Evolutionary conservation across 1,284 basidiomycete genomes (phyloP), one percentile per base, ranked within the genome.

Genomic region (Ceratobasidium sp.): DNA sequence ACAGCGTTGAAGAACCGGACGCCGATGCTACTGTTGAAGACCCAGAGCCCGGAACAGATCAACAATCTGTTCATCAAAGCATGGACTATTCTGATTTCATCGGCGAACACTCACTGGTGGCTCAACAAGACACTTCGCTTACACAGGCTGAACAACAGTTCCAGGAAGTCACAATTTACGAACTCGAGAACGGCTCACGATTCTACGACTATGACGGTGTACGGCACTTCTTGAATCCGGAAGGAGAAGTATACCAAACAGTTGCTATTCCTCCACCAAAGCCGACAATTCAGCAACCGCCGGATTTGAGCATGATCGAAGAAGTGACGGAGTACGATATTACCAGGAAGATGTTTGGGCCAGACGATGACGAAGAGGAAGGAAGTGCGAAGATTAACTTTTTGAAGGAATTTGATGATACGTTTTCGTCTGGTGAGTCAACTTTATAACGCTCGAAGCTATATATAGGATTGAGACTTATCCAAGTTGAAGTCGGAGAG

Each of bases 31-130:
- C 31, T 13, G 6, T 37, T 10, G 37, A 26, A 2, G 53, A 35
- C 23, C 33, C 37, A 8, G 49, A 56, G 54, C 53, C 23, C 11
- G 66, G 56, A 54, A 20, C 26, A 11, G 68, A 71, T n/a, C 68
- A 71, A n/a, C 65, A 23, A 7, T 71, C 68, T 15, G 60, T 71
- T 42, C 68, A 71, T 31, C 51, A 60, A 39, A 71, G 68, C 53
- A 42, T 71, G 68, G 68, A 71, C 37, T 71, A 71, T 47, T 71
- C 68, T 3, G 66, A 71, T 33, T 71, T 71, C 39, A 58, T 71
- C 47, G 68, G 68, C 31, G 68, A 71, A 60, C 20, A 56, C 28
- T 71, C 68, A 5, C 68, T 71, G 7, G 54, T 71, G 23, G 51
- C 26, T 6, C 53, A 60, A 33, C 54, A 58, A 45, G 68, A 58